These are phyloP conservation scores for Aspergillus carlsbadensis DNA, from an alignment of 495 filamentous ascomycete genomes.

Conservation along the genomic window DNA sequence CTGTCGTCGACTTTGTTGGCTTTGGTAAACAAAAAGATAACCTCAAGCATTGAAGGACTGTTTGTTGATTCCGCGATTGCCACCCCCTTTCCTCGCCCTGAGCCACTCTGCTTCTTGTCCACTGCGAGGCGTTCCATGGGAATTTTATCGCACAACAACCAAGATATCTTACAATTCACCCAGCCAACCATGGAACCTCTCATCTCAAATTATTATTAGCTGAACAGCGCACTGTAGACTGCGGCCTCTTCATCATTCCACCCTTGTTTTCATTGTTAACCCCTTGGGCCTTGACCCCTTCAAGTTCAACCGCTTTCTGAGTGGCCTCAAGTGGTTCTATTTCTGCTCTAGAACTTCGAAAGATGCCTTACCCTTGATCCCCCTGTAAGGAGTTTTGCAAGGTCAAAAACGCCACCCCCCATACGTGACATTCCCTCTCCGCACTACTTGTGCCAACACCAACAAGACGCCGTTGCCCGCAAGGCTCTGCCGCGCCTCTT, in stretches of 20 bases:
- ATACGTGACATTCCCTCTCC: constrained; percentile 35
- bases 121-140: constrained; percentile 19
- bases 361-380: neutral
- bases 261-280: neutral
- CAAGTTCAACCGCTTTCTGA: neutral
- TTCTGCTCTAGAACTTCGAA: neutral
- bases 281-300: neutral
- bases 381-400: constrained; percentile 3
- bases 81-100: constrained; percentile 16
- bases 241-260: neutral
- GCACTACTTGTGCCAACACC: constrained; percentile 32
- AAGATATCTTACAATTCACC: constrained; percentile 3
- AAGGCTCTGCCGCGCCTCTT: constrained; percentile 31
- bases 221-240: neutral
- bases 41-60: neutral
- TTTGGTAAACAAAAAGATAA: too few species aligned
- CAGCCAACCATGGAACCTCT: constrained; percentile 9
- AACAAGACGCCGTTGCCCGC: constrained; percentile 29
- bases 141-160: neutral
- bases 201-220: constrained; percentile 2
- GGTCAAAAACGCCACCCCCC: constrained; percentile 41
- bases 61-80: constrained; percentile 14
- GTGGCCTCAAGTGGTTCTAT: neutral
- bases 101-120: constrained; percentile 27
- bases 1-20: neutral